Evolutionary conservation across 176 grass and related monocot species (phyloP).

Genomic region (Cocos nucifera): DNA sequence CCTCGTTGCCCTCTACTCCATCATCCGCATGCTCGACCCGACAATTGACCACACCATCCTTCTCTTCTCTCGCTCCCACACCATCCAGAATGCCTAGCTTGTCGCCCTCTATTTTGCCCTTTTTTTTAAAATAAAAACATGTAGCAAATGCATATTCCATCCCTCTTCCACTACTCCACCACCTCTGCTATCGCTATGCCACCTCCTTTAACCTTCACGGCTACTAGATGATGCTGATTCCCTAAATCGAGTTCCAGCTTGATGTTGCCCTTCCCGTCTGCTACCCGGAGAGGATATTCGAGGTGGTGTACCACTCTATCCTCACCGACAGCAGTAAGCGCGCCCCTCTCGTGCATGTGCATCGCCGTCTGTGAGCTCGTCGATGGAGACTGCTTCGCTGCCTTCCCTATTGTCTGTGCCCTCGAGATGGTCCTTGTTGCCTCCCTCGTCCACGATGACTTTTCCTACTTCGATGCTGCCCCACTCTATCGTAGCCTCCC

Average conservation of each 20-base stretch:
- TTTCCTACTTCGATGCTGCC: constrained; percentile 88
- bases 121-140: no score
- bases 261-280: constrained; percentile 57
- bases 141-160: neutral
- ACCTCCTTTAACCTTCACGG: constrained; percentile 55
- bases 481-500: constrained; percentile 56
- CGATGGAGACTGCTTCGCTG: constrained; percentile 31
- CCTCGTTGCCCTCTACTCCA: no score
- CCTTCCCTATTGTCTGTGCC: constrained; percentile 55
- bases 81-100: no score
- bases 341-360: constrained; percentile 60
- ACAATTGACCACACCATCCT: no score
- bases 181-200: constrained; percentile 7
- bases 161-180: constrained; percentile 20
- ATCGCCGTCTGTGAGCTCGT: constrained; percentile 85
- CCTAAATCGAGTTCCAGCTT: constrained; percentile 63
- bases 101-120: no score
- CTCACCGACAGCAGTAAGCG: constrained; percentile 62
- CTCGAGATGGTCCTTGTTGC: constrained; percentile 92
- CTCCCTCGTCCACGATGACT: constrained; percentile 79
- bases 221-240: constrained; percentile 78
- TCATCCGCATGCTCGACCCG: no score
- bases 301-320: constrained; percentile 71
- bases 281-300: constrained; percentile 55
- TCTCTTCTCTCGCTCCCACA: no score